Base-by-base conservation (phyloP, 108 stramenopile species). In the Schizochytrium sp. region DNA sequence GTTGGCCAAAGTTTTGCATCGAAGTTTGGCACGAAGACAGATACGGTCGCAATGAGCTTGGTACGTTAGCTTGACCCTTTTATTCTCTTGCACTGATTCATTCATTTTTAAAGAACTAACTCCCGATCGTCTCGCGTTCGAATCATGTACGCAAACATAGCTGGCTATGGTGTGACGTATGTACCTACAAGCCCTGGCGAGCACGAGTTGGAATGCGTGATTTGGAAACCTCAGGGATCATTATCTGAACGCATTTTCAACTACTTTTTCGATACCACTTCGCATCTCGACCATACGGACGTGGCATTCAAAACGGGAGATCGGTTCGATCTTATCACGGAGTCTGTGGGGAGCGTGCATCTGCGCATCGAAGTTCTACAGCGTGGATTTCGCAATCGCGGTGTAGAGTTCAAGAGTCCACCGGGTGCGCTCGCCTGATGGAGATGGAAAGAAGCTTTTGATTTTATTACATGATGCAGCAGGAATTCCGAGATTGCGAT, bases 21-120 rank as follows among this genome's bases (percentile, higher is more conserved):
- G 76, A 83, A 83, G 76, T 83, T 12, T 83, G 76, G 76, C 76
- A 83, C n/a, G 76, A 83, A 34, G 76, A 83, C 51, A 53, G 6
- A 55, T 83, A 83, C 51, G 76, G 76, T 53, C 76, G 76, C n/a
- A 47, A 83, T 45, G 76, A 83, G 51, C 76, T 83, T 23, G 45
- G 76, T 83, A 83, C 45, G 76, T 83, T 19, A 2, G 2, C 34
- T 34, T 34, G 34, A 34, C 2, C 34, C 34, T 34, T 34, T 34
- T n/a, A n/a, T 1, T 34, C 2, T 34, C 34, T 34, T 34, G 34
- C 34, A 34, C 34, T 34, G 2, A 34, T 34, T 2, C 34, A 34
- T 34, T 34, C 34, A 34, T 34, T 2, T 34, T 34, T 34, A 2
- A 34, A 34, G 34, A 34, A 34, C 34, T 34, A 34, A 34, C 34